Evolutionary conservation across 495 filamentous ascomycete species (phyloP), one percentile per base, ranked within the genome.

Genomic region (Talaromyces trachyspermus): DNA sequence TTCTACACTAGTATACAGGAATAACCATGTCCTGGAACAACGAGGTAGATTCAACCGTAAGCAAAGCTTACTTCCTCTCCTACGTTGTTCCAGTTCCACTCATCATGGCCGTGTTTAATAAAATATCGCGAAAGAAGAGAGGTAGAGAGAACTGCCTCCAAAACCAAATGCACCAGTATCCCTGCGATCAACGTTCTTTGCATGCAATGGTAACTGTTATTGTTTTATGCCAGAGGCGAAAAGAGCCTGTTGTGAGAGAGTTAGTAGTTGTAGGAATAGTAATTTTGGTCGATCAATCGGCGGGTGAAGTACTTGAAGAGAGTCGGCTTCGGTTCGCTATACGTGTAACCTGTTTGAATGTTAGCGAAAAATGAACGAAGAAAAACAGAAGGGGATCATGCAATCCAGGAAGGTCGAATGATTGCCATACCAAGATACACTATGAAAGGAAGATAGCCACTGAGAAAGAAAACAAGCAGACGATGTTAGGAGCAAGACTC

Each of bases 401-500:
- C 15, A 36, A 6, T n/a, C 4, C 7, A n/a, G 32, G 4, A 42
- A 15, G 39, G 22, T 24, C 24, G 12, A 14, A 14, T 48, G 43
- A 23, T 45, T 26, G 39, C 51, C 79, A 55, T 83, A 95, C 89
- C 92, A 54, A 98, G 85, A 69, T 96, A 98, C 68, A 98, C 75
- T 64, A 98, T 94, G 68, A 98, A 70, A 62, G 92, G 92, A 38
- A 98, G 77, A 64, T 96, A 98, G 65, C 92, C 92, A 74, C 90
- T 95, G 57, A 50, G 54, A 46, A 46, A 35, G 20, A n/a, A 45
- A 17, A 18, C 23, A n/a, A n/a, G n/a, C n/a, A n/a, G n/a, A n/a
- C n/a, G n/a, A 25, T 38, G 66, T 78, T 46, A 76, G 68, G 53
- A 14, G 4, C 14, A n/a, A 42, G 14, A 15, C 26, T 1, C 39